These are phyloP conservation scores for Paramecium primaurelia DNA, from an alignment of 73 alveolate species.

Conservation along the genomic window DNA sequence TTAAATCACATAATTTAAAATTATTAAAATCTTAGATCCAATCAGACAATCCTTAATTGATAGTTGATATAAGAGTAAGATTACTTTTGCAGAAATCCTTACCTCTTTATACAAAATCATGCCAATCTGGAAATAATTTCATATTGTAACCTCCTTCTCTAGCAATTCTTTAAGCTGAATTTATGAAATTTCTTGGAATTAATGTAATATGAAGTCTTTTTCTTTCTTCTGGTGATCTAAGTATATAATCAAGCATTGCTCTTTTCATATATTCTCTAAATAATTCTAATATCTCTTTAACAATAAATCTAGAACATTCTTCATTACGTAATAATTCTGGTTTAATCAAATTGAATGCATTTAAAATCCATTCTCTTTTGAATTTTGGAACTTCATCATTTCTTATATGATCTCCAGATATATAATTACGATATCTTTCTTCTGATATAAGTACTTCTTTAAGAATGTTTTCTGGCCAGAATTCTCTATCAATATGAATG, in stretches of 20 bases:
- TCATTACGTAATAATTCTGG: conserved; percentile 68
- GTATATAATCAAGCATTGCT: conserved; percentile 87
- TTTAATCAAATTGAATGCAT: conserved; percentile 77
- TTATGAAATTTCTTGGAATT: conserved; percentile 87
- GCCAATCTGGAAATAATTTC: conserved; percentile 77
- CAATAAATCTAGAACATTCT: conserved; percentile 62
- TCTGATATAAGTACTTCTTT: conserved; percentile 76
- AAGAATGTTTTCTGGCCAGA: conserved; percentile 79
- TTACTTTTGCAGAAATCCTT: conserved; percentile 36
- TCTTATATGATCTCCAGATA: conserved; percentile 82
- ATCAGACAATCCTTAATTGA: conserved; percentile 7
- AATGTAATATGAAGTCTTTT: conserved; percentile 87
- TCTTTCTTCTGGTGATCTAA: conserved; percentile 94
- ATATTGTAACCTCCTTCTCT: conserved; percentile 90
- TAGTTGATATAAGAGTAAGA: not conserved
- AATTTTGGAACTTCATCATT: conserved; percentile 85
- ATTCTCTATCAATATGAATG: conserved; percentile 67
- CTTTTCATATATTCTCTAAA: conserved; percentile 83
- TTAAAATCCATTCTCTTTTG: conserved; percentile 83
- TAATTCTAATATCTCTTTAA: conserved; percentile 81
- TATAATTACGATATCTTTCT: conserved; percentile 83
- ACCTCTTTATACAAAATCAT: conserved; percentile 50
- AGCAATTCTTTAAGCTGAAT: conserved; percentile 83
- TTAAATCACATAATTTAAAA: conserved; percentile 60
- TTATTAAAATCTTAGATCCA: conserved; percentile 76